Evolutionary conservation across 2,329 filamentous ascomycete genomes (phyloP).

Genomic region (Reticulascus tulasneorum): DNA sequence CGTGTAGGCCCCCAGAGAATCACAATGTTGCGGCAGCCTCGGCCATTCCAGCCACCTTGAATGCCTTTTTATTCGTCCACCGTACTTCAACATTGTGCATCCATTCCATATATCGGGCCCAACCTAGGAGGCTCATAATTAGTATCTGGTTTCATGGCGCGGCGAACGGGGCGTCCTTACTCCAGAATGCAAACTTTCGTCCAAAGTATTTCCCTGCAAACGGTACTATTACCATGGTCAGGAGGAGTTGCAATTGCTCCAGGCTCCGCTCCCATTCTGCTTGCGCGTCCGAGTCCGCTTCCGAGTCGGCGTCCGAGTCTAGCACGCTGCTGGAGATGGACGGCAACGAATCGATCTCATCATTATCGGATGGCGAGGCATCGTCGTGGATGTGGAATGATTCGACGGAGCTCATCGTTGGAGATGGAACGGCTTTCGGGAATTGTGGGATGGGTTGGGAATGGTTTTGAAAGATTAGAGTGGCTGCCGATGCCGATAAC

Average conservation of each 20-base stretch:
- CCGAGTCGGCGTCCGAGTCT: slow-evolving; percentile 49
- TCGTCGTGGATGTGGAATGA: slow-evolving; percentile 49
- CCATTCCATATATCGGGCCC: slow-evolving; percentile 94
- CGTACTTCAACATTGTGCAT: slow-evolving; percentile 74
- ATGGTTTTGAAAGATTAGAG: too few species aligned
- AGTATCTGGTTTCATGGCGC: not conserved
- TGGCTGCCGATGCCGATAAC: too few species aligned
- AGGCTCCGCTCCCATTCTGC: slow-evolving; percentile 91
- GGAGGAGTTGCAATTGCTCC: slow-evolving; percentile 85
- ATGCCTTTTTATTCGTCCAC: slow-evolving; percentile 58
- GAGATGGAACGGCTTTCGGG: slow-evolving; percentile 20
- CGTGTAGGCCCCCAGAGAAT: too few species aligned
- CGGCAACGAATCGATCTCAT: slow-evolving; percentile 61
- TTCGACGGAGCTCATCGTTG: slow-evolving; percentile 33
- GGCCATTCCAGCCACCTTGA: slow-evolving; percentile 60
- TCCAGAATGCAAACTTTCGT: slow-evolving; percentile 93
- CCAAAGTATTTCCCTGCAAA: slow-evolving; percentile 95
- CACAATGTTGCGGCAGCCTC: slow-evolving; percentile 56
- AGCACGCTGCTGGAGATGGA: slow-evolving; percentile 49
- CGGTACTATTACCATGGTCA: slow-evolving; percentile 92
- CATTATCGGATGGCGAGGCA: slow-evolving; percentile 42
- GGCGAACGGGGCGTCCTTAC: slow-evolving; percentile 58
- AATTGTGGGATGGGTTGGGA: not conserved
- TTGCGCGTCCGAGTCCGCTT: slow-evolving; percentile 78
- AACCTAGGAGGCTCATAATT: slow-evolving; percentile 54